A percentile compares a stretch with the other conserved stretches of the same genome.
Conservation (phyloP, 2,329 filamentous ascomycete genomes). For the Lachnellula hyalina region DNA sequence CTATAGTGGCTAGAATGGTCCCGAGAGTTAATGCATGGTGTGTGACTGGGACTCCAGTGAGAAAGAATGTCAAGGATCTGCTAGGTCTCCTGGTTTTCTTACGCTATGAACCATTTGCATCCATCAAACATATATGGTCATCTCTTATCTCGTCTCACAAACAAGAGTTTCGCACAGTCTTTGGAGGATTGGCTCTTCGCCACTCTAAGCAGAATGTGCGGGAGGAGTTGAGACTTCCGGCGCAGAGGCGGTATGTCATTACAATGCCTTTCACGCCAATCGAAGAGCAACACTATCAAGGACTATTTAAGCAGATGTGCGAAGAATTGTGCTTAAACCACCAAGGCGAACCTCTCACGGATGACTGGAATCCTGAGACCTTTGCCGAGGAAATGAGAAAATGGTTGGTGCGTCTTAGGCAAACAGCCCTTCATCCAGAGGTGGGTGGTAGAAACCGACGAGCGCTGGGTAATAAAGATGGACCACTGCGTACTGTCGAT, state of each 20-base stretch:
- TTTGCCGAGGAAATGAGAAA: conserved; percentile 66
- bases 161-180: conserved; percentile 61
- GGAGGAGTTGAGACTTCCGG: conserved; percentile 71
- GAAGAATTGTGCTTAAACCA: conserved; percentile 60
- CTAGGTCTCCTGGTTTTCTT: conserved; percentile 79
- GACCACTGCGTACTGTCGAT: conserved; percentile 71
- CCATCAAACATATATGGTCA: conserved; percentile 60
- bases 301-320: conserved; percentile 71
- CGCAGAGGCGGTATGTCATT: conserved; percentile 80
- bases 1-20: conserved; percentile 71
- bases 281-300: conserved; percentile 83
- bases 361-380: conserved; percentile 63
- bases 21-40: conserved; percentile 87
- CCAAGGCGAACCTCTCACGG: conserved; percentile 55
- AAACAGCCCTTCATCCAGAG: conserved; percentile 82
- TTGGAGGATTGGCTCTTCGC: conserved; percentile 67
- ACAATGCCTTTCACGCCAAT: conserved; percentile 85
- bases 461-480: conserved; percentile 55
- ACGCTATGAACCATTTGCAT: conserved; percentile 69
- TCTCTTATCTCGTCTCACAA: conserved; percentile 57
- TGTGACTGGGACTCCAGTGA: conserved; percentile 84
- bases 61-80: conserved; percentile 72
- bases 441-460: conserved; percentile 63
- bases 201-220: conserved; percentile 82
- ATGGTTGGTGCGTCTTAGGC: conserved; percentile 73